These are phyloP conservation scores for Cyberlindnera bimundalis DNA, from an alignment of 805 yeast genomes.

Conservation along the genomic window DNA sequence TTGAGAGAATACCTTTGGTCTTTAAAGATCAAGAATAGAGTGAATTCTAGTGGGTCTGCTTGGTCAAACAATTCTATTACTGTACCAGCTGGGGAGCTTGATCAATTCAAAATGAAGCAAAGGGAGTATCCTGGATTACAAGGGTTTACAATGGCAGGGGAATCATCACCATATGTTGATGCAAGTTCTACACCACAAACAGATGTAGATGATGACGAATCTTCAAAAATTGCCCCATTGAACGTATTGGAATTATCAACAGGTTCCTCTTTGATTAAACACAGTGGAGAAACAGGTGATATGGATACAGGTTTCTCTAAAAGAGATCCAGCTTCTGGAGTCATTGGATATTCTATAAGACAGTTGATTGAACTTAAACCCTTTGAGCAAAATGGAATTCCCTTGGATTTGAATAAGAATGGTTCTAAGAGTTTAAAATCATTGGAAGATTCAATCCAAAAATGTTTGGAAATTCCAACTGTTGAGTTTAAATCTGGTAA, in stretches of 20 bases:
- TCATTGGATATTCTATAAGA: conserved; percentile 17
- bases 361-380: conserved; percentile 21
- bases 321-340: conserved; percentile 1
- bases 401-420: conserved; percentile 5
- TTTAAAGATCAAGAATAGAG: conserved; percentile 17
- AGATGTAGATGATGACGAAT: background rate
- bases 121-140: conserved; percentile 23
- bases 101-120: conserved; percentile 6
- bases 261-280: background rate
- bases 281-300: background rate
- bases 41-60: conserved; percentile 17
- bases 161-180: background rate
- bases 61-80: conserved; percentile 20
- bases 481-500: conserved; percentile 24
- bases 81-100: conserved; percentile 2
- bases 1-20: conserved; percentile 30
- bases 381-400: conserved; percentile 16
- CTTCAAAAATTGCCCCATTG: background rate
- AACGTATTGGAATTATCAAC: background rate
- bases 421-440: background rate
- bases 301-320: background rate
- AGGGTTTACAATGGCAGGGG: background rate
- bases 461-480: conserved; percentile 12
- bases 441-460: conserved; percentile 4
- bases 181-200: background rate